Conservation (phyloP, 2,329 filamentous ascomycete species). For the Botryosphaeria dothidea region DNA sequence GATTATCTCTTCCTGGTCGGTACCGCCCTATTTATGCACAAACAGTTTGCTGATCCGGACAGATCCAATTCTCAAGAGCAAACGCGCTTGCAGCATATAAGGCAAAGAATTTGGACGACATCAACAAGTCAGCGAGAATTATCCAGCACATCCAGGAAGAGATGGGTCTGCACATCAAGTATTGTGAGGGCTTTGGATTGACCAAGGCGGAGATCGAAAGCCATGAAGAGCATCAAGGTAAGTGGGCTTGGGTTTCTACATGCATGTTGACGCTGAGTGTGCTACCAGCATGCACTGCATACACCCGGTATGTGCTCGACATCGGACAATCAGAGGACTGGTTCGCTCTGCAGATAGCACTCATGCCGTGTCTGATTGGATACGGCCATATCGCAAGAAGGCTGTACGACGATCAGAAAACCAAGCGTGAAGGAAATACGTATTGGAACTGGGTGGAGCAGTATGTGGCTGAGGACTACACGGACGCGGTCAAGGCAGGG, state of each 20-base stretch:
- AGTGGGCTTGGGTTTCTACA: background rate
- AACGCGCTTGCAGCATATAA: slow-evolving; percentile 88
- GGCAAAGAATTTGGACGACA: slow-evolving; percentile 62
- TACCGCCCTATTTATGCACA: slow-evolving; percentile 11
- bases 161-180: slow-evolving; percentile 77
- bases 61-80: slow-evolving; percentile 85
- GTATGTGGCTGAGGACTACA: slow-evolving; percentile 80
- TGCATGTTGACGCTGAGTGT: slow-evolving; percentile 5
- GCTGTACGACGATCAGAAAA: slow-evolving; percentile 64
- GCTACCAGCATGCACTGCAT: slow-evolving; percentile 69
- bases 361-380: slow-evolving; percentile 87
- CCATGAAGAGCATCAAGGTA: slow-evolving; percentile 74
- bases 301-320: slow-evolving; percentile 85
- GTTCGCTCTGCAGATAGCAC: slow-evolving; percentile 79
- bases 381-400: slow-evolving; percentile 78
- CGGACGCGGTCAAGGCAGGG: slow-evolving; percentile 68
- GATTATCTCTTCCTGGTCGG: slow-evolving; percentile 86
- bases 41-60: background rate
- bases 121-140: slow-evolving; percentile 62
- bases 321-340: slow-evolving; percentile 85
- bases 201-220: slow-evolving; percentile 70
- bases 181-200: slow-evolving; percentile 80
- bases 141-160: slow-evolving; percentile 77
- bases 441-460: slow-evolving; percentile 94
- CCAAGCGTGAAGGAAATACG: slow-evolving; percentile 62